These are phyloP conservation scores for Turritis glabra DNA, from an alignment of 345 rosid genomes.

Conservation along the genomic window DNA sequence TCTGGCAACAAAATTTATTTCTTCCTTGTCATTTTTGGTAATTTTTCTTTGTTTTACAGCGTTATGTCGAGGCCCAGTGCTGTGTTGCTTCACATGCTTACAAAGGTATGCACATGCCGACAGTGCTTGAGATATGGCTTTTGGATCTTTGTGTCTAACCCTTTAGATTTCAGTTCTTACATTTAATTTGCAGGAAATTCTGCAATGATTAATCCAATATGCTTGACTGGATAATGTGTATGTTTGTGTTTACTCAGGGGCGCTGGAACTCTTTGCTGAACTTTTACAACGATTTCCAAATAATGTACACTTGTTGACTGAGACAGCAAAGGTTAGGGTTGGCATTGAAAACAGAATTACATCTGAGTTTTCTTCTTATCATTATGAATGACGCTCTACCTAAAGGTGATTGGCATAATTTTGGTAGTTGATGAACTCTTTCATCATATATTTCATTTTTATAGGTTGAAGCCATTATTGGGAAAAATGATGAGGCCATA, in stretches of 20 bases:
- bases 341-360: not conserved
- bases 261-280: slow-evolving; percentile 80
- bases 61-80: slow-evolving; percentile 96
- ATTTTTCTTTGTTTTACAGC: slow-evolving; percentile 49
- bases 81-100: slow-evolving; percentile 90
- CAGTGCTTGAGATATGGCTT: not conserved
- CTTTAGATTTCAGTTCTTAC: not conserved
- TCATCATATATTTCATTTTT: slow-evolving; percentile 37
- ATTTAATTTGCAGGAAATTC: not conserved
- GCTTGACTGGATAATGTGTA: slow-evolving; percentile 10
- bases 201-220: not conserved
- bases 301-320: slow-evolving; percentile 84
- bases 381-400: not conserved
- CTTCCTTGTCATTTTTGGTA: not conserved
- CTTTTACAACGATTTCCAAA: slow-evolving; percentile 91
- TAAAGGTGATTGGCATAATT: slow-evolving; percentile 20
- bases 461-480: slow-evolving; percentile 92
- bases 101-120: slow-evolving; percentile 57
- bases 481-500: slow-evolving; percentile 90
- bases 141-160: not conserved
- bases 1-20: not conserved
- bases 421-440: slow-evolving; percentile 28
- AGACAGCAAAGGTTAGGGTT: slow-evolving; percentile 84
- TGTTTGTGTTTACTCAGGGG: slow-evolving; percentile 54
- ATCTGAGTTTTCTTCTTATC: not conserved